Evolutionary conservation across 148 eudicot genomes (phyloP).

Genomic region (Persicaria tinctoria): DNA sequence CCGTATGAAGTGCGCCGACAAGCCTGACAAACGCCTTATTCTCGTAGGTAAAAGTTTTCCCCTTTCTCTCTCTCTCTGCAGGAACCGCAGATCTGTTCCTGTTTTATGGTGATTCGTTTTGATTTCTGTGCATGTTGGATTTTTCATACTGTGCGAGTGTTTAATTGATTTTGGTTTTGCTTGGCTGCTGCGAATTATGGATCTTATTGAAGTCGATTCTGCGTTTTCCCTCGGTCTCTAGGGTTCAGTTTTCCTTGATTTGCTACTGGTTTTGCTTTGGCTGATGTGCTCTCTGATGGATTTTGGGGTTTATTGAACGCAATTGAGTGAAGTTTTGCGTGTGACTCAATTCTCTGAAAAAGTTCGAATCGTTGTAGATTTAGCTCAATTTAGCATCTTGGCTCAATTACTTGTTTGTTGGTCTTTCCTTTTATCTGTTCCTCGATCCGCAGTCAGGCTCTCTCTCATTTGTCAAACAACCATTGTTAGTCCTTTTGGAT

Average conservation of each 20-base stretch:
- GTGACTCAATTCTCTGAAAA: neutral
- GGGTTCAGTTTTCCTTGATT: neutral
- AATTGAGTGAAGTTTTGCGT: neutral
- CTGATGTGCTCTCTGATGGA: neutral
- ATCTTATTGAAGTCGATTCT: neutral
- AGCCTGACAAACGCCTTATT: slow-evolving; percentile 93
- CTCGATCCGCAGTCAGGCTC: neutral
- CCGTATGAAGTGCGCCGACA: slow-evolving; percentile 79
- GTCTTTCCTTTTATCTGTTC: neutral
- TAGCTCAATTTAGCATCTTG: neutral
- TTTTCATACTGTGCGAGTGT: neutral
- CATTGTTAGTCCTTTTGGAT: neutral
- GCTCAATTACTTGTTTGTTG: neutral
- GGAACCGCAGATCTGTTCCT: neutral
- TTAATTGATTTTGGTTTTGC: slow-evolving; percentile 2
- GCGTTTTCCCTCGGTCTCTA: neutral
- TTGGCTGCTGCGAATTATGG: slow-evolving; percentile 4
- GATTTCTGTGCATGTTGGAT: neutral
- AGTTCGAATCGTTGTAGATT: neutral
- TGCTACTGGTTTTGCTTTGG: neutral
- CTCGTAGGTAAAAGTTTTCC: slow-evolving; percentile 46
- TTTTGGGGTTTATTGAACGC: neutral
- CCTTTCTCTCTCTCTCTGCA: neutral
- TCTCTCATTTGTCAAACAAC: neutral
- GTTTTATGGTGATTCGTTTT: neutral